phyloP scores from a whole-genome alignment of 306 rosid genomes.

The Hippophae rhamnoides region DNA sequence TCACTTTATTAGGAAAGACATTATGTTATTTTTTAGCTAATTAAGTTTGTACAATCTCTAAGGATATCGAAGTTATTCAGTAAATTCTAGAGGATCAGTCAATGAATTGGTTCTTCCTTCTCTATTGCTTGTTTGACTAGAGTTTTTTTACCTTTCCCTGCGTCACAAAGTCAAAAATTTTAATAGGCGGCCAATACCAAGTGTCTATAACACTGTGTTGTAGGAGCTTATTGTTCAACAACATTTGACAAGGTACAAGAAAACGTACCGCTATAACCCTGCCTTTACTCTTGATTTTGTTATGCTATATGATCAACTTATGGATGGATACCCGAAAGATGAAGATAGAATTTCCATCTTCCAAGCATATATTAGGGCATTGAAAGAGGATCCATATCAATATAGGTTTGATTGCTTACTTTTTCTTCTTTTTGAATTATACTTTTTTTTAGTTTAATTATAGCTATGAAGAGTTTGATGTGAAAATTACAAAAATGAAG shows the following conservation, averaged over 20 bases:
- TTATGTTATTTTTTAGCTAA: too few species aligned
- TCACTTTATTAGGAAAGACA: too few species aligned
- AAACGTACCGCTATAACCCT: constrained; percentile 73
- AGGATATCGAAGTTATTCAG: too few species aligned
- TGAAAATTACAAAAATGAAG: too few species aligned
- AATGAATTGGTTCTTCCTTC: too few species aligned
- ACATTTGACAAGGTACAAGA: constrained; percentile 89
- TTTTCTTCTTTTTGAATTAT: neutral
- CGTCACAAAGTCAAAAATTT: neutral
- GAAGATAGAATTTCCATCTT: constrained; percentile 82
- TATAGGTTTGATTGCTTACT: constrained; percentile 52
- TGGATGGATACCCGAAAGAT: constrained; percentile 92
- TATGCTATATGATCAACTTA: constrained; percentile 84
- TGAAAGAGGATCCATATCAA: constrained; percentile 77
- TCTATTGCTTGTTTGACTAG: too few species aligned
- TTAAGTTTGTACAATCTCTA: too few species aligned
- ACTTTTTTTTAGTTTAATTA: too few species aligned
- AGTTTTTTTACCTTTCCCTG: too few species aligned
- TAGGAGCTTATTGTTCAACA: constrained; percentile 97
- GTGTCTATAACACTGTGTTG: constrained; percentile 76
- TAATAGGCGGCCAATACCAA: constrained; percentile 84
- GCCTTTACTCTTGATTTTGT: constrained; percentile 89
- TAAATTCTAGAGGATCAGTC: too few species aligned
- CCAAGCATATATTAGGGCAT: constrained; percentile 67
- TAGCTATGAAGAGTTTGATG: too few species aligned